Evolutionary conservation across 352 stramenopile species (phyloP).

Genomic region (Thraustochytrium striatum): DNA sequence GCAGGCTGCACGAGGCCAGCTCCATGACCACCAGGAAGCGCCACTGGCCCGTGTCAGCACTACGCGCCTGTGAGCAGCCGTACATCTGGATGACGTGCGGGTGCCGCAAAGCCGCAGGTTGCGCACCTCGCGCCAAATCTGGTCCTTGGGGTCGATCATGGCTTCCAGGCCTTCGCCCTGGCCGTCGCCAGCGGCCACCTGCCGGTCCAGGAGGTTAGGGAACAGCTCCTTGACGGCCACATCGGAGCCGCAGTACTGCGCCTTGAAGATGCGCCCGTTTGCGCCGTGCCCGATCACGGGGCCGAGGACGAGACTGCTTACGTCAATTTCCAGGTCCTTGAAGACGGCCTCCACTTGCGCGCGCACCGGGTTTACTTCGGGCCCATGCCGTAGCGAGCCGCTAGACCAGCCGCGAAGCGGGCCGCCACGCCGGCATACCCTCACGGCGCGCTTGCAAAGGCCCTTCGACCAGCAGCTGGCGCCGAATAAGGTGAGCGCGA

Average conservation of each 20-base stretch:
- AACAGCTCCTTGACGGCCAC: slow-evolving; percentile 48
- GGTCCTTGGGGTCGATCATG: neutral
- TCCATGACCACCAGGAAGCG: slow-evolving; percentile 45
- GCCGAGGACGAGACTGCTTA: neutral
- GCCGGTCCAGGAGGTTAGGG: neutral
- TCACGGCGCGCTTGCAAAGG: no score
- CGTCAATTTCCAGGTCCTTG: slow-evolving; percentile 39
- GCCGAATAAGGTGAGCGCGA: no score
- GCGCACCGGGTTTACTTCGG: no score
- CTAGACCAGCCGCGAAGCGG: no score
- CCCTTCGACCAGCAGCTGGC: no score
- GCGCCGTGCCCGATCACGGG: slow-evolving; percentile 32
- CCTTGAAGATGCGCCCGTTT: slow-evolving; percentile 41
- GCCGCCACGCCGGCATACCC: no score
- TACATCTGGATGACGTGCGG: slow-evolving; percentile 47
- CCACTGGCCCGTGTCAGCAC: neutral
- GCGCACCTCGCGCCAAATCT: slow-evolving; percentile 46
- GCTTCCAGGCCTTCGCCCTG: neutral
- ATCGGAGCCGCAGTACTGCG: slow-evolving; percentile 30
- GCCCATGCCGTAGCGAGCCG: no score
- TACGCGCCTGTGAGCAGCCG: slow-evolving; percentile 13
- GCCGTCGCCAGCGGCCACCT: neutral
- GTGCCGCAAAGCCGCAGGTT: slow-evolving; percentile 31
- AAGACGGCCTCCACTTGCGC: neutral
- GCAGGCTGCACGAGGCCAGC: slow-evolving; percentile 23